phyloP scores from a whole-genome alignment of 225 moss, liverwort and hornwort genomes.

The Straminergon stramineum region DNA sequence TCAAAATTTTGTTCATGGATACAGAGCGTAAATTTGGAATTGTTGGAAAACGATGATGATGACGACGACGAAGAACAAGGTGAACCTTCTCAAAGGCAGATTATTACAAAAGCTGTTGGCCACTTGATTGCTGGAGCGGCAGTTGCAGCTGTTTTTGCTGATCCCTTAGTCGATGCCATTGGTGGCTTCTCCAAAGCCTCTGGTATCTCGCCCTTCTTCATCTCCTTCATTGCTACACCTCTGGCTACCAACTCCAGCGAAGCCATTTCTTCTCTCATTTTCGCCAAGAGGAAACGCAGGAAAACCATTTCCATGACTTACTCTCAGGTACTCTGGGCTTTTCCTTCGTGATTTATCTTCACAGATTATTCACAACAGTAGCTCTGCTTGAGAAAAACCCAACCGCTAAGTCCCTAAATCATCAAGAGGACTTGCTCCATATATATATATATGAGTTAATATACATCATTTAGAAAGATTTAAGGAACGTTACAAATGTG shows the following conservation, averaged over 20 bases:
- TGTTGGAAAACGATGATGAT: background rate
- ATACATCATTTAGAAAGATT: background rate
- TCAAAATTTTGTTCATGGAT: background rate
- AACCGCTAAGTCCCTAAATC: background rate
- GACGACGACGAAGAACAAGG: constrained; percentile 20
- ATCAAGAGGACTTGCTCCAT: background rate
- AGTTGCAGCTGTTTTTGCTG: constrained; percentile 78
- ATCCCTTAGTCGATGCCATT: constrained; percentile 78
- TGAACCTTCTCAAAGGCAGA: constrained; percentile 19
- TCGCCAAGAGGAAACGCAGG: constrained; percentile 64
- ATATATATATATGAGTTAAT: background rate
- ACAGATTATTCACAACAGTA: background rate
- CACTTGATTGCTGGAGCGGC: constrained; percentile 62
- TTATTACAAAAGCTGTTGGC: constrained; percentile 35
- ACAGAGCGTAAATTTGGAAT: constrained; percentile 23
- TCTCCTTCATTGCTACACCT: constrained; percentile 92
- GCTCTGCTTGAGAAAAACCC: background rate
- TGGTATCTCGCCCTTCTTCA: constrained; percentile 93
- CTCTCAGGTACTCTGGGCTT: constrained; percentile 47
- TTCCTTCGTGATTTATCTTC: background rate
- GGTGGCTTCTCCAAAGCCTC: constrained; percentile 74
- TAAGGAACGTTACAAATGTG: background rate
- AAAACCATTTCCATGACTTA: constrained; percentile 93
- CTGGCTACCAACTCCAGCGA: constrained; percentile 95
- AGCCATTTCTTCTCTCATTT: constrained; percentile 83